phyloP scores from a whole-genome alignment of 305 asterid genomes.

The Plantago coronopus region DNA sequence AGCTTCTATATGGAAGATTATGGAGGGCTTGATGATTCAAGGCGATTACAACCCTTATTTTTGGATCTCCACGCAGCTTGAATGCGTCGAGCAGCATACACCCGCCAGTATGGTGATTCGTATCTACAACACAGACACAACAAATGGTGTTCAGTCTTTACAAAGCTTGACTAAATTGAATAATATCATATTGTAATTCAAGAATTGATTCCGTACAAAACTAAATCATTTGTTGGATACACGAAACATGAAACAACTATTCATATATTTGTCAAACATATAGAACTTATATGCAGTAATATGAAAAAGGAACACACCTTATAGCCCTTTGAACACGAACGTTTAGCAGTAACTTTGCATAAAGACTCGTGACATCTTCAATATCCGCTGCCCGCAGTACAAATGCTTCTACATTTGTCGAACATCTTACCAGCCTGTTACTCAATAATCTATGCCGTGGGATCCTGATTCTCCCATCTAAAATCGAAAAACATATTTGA shows the following conservation, averaged over 20 bases:
- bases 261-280: too few species aligned
- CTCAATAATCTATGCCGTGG: constrained; percentile 56
- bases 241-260: too few species aligned
- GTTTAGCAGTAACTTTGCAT: constrained; percentile 59
- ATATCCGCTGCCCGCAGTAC: constrained; percentile 64
- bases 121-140: constrained; percentile 31
- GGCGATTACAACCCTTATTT: constrained; percentile 51
- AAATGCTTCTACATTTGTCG: constrained; percentile 68
- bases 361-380: constrained; percentile 67
- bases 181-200: too few species aligned
- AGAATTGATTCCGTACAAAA: too few species aligned
- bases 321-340: constrained; percentile 75
- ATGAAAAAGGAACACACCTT: constrained; percentile 37
- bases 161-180: too few species aligned
- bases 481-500: neutral
- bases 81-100: constrained; percentile 57
- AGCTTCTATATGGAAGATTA: neutral
- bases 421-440: constrained; percentile 58
- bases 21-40: constrained; percentile 35
- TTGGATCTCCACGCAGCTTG: constrained; percentile 80
- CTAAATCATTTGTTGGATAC: too few species aligned
- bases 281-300: too few species aligned
- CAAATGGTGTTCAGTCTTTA: too few species aligned
- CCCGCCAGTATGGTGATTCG: constrained; percentile 77
- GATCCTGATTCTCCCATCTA: constrained; percentile 57